phyloP scores from a whole-genome alignment of 352 stramenopile species.

The Globisporangium alternatum region DNA sequence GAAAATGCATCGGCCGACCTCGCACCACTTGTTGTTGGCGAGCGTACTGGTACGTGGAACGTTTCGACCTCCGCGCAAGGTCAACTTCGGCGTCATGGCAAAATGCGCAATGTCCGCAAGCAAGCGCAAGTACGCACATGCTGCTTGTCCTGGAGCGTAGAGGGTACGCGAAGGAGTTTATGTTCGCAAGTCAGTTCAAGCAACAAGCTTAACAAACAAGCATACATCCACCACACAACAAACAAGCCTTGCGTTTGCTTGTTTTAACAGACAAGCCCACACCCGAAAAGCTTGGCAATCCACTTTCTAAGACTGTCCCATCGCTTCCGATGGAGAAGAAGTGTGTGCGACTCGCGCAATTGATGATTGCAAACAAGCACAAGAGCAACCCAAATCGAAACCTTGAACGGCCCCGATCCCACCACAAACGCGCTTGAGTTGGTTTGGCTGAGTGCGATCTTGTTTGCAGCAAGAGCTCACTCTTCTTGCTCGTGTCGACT shows the following conservation, averaged over 20 bases:
- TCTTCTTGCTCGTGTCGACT: too few relatives aligned
- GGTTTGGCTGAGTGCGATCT: background rate
- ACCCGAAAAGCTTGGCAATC: constrained; percentile 6
- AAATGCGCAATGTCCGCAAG: too few relatives aligned
- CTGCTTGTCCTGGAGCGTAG: too few relatives aligned
- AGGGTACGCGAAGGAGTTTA: too few relatives aligned
- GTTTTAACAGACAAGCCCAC: background rate
- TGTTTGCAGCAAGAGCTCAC: background rate
- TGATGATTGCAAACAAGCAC: background rate
- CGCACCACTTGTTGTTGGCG: too few relatives aligned
- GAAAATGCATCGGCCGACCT: too few relatives aligned
- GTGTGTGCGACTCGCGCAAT: background rate
- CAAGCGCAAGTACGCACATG: too few relatives aligned
- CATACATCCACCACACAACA: background rate
- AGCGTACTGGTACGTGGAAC: too few relatives aligned
- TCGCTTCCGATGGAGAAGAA: background rate
- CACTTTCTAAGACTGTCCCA: constrained; percentile 2
- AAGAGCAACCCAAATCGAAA: background rate
- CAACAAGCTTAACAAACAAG: background rate
- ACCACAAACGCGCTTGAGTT: background rate
- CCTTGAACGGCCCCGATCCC: background rate
- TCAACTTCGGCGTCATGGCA: too few relatives aligned
- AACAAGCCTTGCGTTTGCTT: background rate
- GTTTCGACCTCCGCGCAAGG: too few relatives aligned
- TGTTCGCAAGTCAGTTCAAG: too few relatives aligned